Base-by-base conservation (phyloP, 106 monocot species). In the Agapanthus africanus region DNA sequence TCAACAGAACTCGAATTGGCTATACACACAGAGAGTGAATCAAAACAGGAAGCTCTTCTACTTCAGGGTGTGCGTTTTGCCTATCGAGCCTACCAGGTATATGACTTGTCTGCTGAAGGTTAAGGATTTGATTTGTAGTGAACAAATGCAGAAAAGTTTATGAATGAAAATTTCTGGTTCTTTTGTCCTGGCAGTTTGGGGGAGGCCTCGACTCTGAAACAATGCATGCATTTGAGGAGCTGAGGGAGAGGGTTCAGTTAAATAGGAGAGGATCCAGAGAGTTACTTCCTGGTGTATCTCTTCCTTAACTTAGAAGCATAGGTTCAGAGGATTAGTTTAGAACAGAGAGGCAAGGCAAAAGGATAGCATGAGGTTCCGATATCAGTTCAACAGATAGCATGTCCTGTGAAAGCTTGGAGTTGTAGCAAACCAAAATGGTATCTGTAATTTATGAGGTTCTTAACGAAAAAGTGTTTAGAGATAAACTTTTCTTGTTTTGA, bases 21-120 rank as follows among this genome's bases (percentile, higher is more conserved):
- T 46, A 27, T 73, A 44, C 75, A 74, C 49, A 63, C 69, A 5
- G 92, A 87, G 46, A 90, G 71, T 72, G 87, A 87, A 59, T 68
- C 78, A 4, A 61, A 74, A 40, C 83, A 81, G 6, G 83, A 86
- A 41, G 57, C 84, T 22, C 80, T 90, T 28, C 68, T 94, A 16
- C 67, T 78, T 66, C 87, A 87, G 69, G 82, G 90, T 26, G 84
- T 94, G 47, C 86, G 79, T 30, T 90, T 94, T 78, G 81, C 90
- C 6, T 94, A 90, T 73, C 77, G 90, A 22, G 82, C 77, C 40
- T 87, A 94, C 65, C 90, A 94, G 90, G 93, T 69, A 74, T 70
- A 44, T 68, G 42, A 22, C 10, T 13, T 52, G 21, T 57, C n/a
- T n/a, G n/a, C n/a, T n/a, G n/a, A n/a, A n/a, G n/a, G n/a, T n/a